Conservation (phyloP, 106 monocot genomes). For the Dioscorea zingiberensis region DNA sequence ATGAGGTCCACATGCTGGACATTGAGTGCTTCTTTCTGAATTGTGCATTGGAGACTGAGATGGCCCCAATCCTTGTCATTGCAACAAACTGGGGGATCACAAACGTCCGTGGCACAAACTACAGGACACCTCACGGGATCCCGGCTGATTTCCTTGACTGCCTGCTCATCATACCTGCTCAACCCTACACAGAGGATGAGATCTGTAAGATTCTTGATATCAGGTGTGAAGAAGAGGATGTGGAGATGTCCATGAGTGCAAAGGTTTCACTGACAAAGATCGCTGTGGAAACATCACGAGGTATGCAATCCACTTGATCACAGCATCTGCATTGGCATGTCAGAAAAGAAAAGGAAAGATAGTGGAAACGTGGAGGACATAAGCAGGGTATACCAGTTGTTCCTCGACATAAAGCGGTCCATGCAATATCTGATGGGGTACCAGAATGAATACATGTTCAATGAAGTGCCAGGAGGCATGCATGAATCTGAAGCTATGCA, state of each 20-base stretch:
- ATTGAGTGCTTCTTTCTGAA: conserved; percentile 99
- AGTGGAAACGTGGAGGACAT: conserved; percentile 90
- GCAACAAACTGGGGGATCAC: conserved; percentile 96
- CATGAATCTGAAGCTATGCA: conserved; percentile 56
- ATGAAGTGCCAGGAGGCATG: too few relatives aligned
- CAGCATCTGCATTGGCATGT: conserved; percentile 75
- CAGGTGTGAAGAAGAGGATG: conserved; percentile 89
- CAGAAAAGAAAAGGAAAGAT: conserved; percentile 75
- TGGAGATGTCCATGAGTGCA: conserved; percentile 82
- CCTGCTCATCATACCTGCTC: conserved; percentile 77
- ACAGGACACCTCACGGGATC: conserved; percentile 86
- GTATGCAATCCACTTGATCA: conserved; percentile 85
- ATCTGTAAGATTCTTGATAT: conserved; percentile 81
- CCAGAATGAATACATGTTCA: conserved; percentile 90
- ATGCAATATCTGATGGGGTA: conserved; percentile 93
- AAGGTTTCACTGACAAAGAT: conserved; percentile 79
- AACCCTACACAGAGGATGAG: conserved; percentile 79
- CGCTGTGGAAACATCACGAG: conserved; percentile 72
- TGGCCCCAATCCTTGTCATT: conserved; percentile 84
- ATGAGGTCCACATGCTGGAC: conserved; percentile 98
- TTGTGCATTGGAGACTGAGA: conserved; percentile 80
- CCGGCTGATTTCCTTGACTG: conserved; percentile 93
- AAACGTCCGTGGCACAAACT: conserved; percentile 81
- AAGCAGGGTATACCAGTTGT: conserved; percentile 78
- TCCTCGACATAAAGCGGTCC: conserved; percentile 93